Conservation (phyloP, 164 flowering plant genomes). For the Vitis labrusca region DNA sequence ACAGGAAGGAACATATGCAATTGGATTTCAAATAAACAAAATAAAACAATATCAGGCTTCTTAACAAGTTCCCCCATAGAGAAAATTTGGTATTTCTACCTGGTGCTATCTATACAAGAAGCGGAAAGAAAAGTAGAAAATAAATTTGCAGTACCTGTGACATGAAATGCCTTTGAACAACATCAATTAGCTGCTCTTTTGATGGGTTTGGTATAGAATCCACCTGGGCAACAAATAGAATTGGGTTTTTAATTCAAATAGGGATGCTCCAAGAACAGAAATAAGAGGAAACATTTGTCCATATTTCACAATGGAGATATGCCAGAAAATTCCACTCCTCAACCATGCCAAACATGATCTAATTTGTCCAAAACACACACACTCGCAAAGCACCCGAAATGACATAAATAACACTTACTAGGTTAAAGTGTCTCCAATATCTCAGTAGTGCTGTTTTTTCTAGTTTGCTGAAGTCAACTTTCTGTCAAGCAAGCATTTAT, state of each 20-base stretch:
- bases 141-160: conserved; percentile 60
- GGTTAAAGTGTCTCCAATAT: conserved; percentile 93
- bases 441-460: conserved; percentile 86
- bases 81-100: not conserved
- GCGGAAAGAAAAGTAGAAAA: too few relatives aligned
- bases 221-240: conserved; percentile 34
- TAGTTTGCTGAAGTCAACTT: conserved; percentile 85
- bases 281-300: not conserved
- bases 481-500: conserved; percentile 39
- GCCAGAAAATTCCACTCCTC: too few relatives aligned
- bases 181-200: conserved; percentile 79
- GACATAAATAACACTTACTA: conserved; percentile 47
- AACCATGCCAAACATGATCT: too few relatives aligned
- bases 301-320: too few relatives aligned
- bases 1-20: conserved; percentile 17
- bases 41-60: not conserved
- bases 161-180: conserved; percentile 91
- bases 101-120: not conserved
- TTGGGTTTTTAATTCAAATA: too few relatives aligned
- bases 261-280: too few relatives aligned
- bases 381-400: too few relatives aligned
- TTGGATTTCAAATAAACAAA: not conserved
- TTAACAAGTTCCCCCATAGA: too few relatives aligned
- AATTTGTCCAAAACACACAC: too few relatives aligned
- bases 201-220: conserved; percentile 86